These are phyloP conservation scores for Malassezia cuniculi DNA, from an alignment of 1,284 basidiomycete genomes.

Conservation along the genomic window DNA sequence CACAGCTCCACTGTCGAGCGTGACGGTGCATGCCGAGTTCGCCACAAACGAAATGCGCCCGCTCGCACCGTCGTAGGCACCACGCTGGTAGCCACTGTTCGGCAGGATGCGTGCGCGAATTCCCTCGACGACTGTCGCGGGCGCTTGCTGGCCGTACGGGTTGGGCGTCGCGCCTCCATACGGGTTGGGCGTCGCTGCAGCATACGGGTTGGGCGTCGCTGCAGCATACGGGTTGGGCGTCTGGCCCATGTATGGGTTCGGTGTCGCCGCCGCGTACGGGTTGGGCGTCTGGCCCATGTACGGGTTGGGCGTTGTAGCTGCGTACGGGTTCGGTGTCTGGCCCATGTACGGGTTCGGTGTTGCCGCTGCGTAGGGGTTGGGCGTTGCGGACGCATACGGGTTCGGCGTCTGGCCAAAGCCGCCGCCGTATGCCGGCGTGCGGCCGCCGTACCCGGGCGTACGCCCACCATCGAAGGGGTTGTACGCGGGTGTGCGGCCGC, in stretches of 20 bases:
- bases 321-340: constrained; percentile 9
- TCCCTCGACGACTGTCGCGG: constrained; percentile 4
- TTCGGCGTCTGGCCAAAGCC: too few species aligned
- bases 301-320: constrained; percentile 11
- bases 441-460: constrained; percentile 15
- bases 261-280: constrained; percentile 20
- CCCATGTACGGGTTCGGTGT: constrained; percentile 15
- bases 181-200: constrained; percentile 15
- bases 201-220: constrained; percentile 19
- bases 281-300: constrained; percentile 12
- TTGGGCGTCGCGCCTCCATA: constrained; percentile 9
- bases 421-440: constrained; percentile 35
- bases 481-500: constrained; percentile 22
- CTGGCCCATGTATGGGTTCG: too few species aligned
- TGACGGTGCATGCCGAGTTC: constrained; percentile 8
- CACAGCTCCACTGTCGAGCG: constrained; percentile 7
- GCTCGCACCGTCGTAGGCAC: constrained; percentile 9
- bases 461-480: constrained; percentile 14
- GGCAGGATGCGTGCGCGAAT: constrained; percentile 12
- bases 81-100: constrained; percentile 11
- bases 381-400: constrained; percentile 15
- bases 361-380: constrained; percentile 7
- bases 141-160: constrained; percentile 3
- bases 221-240: constrained; percentile 8
- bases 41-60: constrained; percentile 3